Evolutionary conservation across 306 rosid species (phyloP).

Genomic region (Crotalaria pallida): DNA sequence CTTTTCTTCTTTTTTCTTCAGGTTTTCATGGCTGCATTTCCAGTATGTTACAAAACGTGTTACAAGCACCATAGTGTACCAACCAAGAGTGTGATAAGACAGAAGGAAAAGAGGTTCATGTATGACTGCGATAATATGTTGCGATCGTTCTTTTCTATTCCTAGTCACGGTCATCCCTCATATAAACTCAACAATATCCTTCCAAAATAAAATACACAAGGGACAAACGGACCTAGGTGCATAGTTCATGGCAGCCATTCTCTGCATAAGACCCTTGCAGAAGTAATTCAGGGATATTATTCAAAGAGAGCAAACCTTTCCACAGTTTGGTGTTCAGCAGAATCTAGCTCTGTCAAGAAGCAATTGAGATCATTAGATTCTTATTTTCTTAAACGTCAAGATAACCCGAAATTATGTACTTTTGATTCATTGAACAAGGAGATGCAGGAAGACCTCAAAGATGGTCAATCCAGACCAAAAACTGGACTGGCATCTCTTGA

Average conservation of each 20-base stretch:
- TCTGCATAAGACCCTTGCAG: background rate
- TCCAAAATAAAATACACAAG: slow-evolving; percentile 7
- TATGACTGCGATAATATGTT: background rate
- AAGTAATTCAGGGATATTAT: slow-evolving; percentile 18
- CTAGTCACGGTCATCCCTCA: background rate
- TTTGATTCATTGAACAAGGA: slow-evolving; percentile 30
- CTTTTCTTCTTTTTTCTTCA: slow-evolving; percentile 12
- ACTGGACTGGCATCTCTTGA: slow-evolving; percentile 57
- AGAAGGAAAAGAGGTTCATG: slow-evolving; percentile 20
- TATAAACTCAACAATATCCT: background rate
- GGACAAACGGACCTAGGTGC: background rate
- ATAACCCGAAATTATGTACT: slow-evolving; percentile 5
- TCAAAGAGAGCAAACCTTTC: slow-evolving; percentile 8
- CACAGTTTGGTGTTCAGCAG: slow-evolving; percentile 32
- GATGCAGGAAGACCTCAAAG: slow-evolving; percentile 16
- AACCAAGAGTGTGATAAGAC: slow-evolving; percentile 4
- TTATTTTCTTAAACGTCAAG: slow-evolving; percentile 57
- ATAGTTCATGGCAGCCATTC: slow-evolving; percentile 12
- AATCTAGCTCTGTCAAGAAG: slow-evolving; percentile 31
- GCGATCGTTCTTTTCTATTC: slow-evolving; percentile 3
- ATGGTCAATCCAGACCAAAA: slow-evolving; percentile 28
- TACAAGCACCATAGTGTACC: slow-evolving; percentile 30
- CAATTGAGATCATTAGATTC: slow-evolving; percentile 61
- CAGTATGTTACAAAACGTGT: slow-evolving; percentile 37
- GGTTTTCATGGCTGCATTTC: slow-evolving; percentile 58